Evolutionary conservation across 352 stramenopile species (phyloP).

Genomic region (Paralagenidium karlingii): DNA sequence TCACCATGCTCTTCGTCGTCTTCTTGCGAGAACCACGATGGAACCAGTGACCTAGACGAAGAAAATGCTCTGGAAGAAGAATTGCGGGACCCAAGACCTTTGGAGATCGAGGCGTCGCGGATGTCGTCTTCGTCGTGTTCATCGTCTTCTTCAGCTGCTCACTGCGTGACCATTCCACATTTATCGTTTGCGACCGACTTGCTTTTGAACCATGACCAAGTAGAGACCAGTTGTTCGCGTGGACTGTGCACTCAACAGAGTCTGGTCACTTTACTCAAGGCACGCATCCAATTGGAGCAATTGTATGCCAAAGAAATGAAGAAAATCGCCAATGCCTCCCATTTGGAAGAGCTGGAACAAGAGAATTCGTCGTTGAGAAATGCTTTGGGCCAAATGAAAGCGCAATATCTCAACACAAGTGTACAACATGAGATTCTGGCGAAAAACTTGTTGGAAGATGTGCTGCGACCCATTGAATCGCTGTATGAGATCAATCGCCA

Average conservation of each 20-base stretch:
- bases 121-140: too few relatives aligned
- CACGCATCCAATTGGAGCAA: slow-evolving; percentile 52
- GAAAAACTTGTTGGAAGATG: slow-evolving; percentile 63
- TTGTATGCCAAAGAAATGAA: slow-evolving; percentile 55
- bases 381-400: slow-evolving; percentile 40
- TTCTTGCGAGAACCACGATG: too few relatives aligned
- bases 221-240: slow-evolving; percentile 23
- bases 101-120: too few relatives aligned
- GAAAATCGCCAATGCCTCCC: slow-evolving; percentile 43
- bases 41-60: too few relatives aligned
- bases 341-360: slow-evolving; percentile 41
- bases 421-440: slow-evolving; percentile 64
- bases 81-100: too few relatives aligned
- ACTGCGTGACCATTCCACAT: slow-evolving; percentile 17
- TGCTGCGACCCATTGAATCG: slow-evolving; percentile 51
- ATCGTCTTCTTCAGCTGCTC: too few relatives aligned
- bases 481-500: slow-evolving; percentile 39
- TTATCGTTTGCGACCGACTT: slow-evolving; percentile 62
- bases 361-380: slow-evolving; percentile 5
- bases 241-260: slow-evolving; percentile 40
- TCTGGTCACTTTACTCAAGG: slow-evolving; percentile 53
- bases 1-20: too few relatives aligned
- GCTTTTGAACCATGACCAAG: slow-evolving; percentile 65
- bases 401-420: slow-evolving; percentile 74
- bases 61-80: too few relatives aligned